Conservation (phyloP, 108 stramenopile species). For the Nitzschia putrida region DNA sequence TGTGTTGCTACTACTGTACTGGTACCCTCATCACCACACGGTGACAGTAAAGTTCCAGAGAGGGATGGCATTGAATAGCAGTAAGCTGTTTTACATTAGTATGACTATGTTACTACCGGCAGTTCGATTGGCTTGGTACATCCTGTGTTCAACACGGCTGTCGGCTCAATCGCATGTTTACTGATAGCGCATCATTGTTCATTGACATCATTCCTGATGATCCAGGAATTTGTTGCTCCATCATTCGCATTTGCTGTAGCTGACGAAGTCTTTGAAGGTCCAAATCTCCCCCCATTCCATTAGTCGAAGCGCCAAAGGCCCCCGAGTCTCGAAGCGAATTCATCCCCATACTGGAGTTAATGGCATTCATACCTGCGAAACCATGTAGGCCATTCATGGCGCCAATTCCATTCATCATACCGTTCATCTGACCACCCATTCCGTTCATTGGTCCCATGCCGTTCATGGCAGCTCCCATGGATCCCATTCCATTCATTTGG, state of each 20-base stretch:
- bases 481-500: constrained; percentile 1
- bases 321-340: constrained; percentile 11
- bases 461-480: background rate
- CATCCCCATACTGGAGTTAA: background rate
- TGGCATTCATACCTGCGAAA: background rate
- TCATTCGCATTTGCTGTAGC: constrained; percentile 28
- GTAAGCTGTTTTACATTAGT: no score
- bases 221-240: constrained; percentile 20
- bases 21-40: no score
- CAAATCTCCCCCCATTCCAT: constrained; percentile 6
- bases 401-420: constrained; percentile 12
- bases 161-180: constrained; percentile 2
- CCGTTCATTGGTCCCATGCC: background rate
- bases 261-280: constrained; percentile 30
- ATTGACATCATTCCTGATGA: background rate
- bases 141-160: constrained; percentile 8
- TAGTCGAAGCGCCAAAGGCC: background rate
- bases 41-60: no score
- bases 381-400: constrained; percentile 2
- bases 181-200: constrained; percentile 5
- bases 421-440: background rate
- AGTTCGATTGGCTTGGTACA: no score
- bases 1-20: no score
- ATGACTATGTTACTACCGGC: no score
- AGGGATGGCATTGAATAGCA: no score